Evolutionary conservation across 2,329 filamentous ascomycete species (phyloP).

Genomic region (Aspergillus glaucus): DNA sequence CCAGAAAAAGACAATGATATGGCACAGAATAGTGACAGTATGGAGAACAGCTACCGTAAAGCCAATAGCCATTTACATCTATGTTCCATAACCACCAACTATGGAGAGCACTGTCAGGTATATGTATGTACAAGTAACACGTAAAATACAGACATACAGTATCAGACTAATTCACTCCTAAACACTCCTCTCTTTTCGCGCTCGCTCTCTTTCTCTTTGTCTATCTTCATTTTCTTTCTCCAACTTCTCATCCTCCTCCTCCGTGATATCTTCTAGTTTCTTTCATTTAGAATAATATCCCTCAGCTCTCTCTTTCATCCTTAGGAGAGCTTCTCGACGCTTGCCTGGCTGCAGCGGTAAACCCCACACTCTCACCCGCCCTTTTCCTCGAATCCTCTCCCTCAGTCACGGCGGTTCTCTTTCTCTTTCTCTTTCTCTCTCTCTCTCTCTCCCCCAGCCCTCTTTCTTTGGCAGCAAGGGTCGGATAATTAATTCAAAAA

Average conservation of each 20-base stretch:
- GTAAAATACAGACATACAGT: not conserved
- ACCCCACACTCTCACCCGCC: slow-evolving; percentile 14
- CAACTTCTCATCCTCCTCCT: slow-evolving; percentile 2
- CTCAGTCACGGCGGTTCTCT: slow-evolving; percentile 4
- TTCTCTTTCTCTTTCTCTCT: slow-evolving; percentile 9
- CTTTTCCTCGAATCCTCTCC: slow-evolving; percentile 7
- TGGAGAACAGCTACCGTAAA: too few species aligned
- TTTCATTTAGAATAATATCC: not conserved
- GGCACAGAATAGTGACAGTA: too few species aligned
- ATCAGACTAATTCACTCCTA: not conserved
- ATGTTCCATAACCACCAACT: too few species aligned
- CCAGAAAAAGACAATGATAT: too few species aligned
- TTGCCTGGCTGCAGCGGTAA: slow-evolving; percentile 28
- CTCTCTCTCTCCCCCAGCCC: slow-evolving; percentile 4
- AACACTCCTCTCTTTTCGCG: not conserved
- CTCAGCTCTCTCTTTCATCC: not conserved
- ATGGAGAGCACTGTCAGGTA: too few species aligned
- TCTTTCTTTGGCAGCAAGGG: slow-evolving; percentile 6
- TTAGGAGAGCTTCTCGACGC: slow-evolving; percentile 5
- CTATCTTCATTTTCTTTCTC: not conserved
- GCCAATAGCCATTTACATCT: too few species aligned
- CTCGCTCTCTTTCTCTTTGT: not conserved
- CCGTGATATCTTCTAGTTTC: not conserved
- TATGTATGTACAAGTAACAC: not conserved
- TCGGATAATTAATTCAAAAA: slow-evolving; percentile 1